phyloP scores from a whole-genome alignment of 2,329 filamentous ascomycete genomes.

The Dactylellina haptotyla region DNA sequence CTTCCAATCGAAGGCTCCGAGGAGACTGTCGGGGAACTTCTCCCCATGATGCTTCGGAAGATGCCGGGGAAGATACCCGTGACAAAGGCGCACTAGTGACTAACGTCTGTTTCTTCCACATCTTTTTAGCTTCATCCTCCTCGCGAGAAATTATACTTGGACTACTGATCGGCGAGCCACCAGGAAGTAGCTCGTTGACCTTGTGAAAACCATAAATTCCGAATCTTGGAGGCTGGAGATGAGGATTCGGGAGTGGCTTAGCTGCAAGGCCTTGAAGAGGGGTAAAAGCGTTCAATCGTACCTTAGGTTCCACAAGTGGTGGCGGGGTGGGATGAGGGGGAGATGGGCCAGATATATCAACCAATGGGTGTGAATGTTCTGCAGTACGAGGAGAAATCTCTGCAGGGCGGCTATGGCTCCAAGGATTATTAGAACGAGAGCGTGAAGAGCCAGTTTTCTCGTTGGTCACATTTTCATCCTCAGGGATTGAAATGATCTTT shows the following conservation, averaged over 20 bases:
- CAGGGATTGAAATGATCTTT: conserved; percentile 37
- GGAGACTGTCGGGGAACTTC: conserved; percentile 20
- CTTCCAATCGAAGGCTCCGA: conserved; percentile 40
- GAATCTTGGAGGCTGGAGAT: conserved; percentile 48
- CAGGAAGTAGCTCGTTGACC: conserved; percentile 24
- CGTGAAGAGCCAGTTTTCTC: conserved; percentile 49
- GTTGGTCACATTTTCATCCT: conserved; percentile 36
- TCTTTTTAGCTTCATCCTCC: conserved; percentile 46
- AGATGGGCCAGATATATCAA: conserved; percentile 49
- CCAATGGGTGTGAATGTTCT: conserved; percentile 36
- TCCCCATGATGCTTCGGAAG: conserved; percentile 37
- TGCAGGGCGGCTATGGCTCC: conserved; percentile 41
- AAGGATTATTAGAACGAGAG: conserved; percentile 49
- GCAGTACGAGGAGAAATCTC: conserved; percentile 16
- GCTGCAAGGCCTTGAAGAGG: conserved; percentile 46
- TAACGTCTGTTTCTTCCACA: conserved; percentile 51
- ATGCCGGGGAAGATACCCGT: conserved; percentile 43
- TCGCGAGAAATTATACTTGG: conserved; percentile 46
- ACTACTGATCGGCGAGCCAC: conserved; percentile 47
- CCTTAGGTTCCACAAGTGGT: conserved; percentile 47
- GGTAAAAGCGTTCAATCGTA: conserved; percentile 43
- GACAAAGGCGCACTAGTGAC: conserved; percentile 47
- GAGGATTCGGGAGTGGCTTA: conserved; percentile 52
- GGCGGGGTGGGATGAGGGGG: conserved; percentile 38
- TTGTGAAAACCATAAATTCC: conserved; percentile 51